Conservation (phyloP, 2,329 filamentous ascomycete genomes). For the Colletotrichum sp. region DNA sequence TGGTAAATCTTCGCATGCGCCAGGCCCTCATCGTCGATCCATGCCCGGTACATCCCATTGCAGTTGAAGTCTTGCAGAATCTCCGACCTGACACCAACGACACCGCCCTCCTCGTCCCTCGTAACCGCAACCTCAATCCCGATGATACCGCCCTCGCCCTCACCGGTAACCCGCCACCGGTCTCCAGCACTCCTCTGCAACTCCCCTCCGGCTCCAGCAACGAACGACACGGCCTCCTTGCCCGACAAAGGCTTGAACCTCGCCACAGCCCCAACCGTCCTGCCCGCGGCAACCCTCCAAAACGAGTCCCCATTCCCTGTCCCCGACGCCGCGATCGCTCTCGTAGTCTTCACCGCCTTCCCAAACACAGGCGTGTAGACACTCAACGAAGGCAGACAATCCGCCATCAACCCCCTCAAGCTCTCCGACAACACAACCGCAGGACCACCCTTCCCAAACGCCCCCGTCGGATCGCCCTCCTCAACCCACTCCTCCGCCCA, state of each 20-base stretch:
- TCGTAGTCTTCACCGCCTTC: slow-evolving; percentile 37
- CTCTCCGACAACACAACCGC: slow-evolving; percentile 41
- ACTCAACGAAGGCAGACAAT: slow-evolving; percentile 62
- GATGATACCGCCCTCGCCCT: slow-evolving; percentile 87
- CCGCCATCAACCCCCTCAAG: slow-evolving; percentile 56
- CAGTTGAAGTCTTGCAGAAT: slow-evolving; percentile 84
- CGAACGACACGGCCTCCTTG: slow-evolving; percentile 62
- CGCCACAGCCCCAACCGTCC: slow-evolving; percentile 76
- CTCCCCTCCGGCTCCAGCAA: slow-evolving; percentile 75
- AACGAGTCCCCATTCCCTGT: slow-evolving; percentile 93
- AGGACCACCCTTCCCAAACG: slow-evolving; percentile 11
- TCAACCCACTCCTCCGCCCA: slow-evolving; percentile 87
- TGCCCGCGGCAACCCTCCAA: slow-evolving; percentile 71
- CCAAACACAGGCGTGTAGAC: slow-evolving; percentile 31
- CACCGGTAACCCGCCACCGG: slow-evolving; percentile 75
- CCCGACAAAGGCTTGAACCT: slow-evolving; percentile 63
- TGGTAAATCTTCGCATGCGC: slow-evolving; percentile 64
- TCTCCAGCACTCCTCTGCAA: slow-evolving; percentile 76
- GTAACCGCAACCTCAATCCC: slow-evolving; percentile 70
- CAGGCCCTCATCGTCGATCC: slow-evolving; percentile 67
- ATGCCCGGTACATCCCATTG: slow-evolving; percentile 86
- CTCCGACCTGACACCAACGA: slow-evolving; percentile 47
- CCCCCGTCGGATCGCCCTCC: slow-evolving; percentile 37
- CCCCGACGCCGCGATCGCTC: slow-evolving; percentile 68
- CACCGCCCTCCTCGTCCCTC: slow-evolving; percentile 44